Conservation (phyloP, 2,329 filamentous ascomycete species). For the Venturia pyrina region DNA sequence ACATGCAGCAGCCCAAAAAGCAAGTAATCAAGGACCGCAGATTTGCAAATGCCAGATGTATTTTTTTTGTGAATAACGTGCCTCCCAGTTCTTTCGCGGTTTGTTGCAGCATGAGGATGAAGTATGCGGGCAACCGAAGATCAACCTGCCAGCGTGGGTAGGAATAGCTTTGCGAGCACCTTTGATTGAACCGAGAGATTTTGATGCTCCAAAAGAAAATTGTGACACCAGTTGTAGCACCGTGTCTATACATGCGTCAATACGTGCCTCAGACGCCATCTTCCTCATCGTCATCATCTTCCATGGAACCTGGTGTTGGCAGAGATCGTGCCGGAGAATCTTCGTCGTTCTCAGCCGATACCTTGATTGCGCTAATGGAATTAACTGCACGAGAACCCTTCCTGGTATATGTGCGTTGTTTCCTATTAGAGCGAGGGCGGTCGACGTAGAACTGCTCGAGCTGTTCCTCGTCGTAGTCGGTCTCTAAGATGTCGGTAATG, state of each 20-base stretch:
- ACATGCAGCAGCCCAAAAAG: neutral
- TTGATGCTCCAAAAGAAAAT: neutral
- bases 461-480: neutral
- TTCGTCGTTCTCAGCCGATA: neutral
- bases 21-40: neutral
- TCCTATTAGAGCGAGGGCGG: neutral
- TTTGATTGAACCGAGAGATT: neutral
- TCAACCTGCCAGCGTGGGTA: neutral
- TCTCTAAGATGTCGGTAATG: neutral
- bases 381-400: neutral
- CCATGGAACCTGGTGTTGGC: neutral
- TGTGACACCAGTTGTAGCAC: no score
- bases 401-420: neutral
- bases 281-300: neutral
- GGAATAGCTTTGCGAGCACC: neutral
- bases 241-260: neutral
- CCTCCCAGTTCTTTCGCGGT: neutral
- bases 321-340: neutral
- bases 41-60: neutral
- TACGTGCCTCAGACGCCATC: neutral
- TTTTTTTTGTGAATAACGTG: neutral
- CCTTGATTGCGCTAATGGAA: slow-evolving; percentile 21
- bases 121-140: neutral
- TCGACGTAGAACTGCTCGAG: neutral
- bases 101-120: neutral